A percentile compares a stretch with the other conserved stretches of the same genome.
Evolutionary conservation across 139 green algal genomes (phyloP).

Genomic region (Penium margaritaceum): DNA sequence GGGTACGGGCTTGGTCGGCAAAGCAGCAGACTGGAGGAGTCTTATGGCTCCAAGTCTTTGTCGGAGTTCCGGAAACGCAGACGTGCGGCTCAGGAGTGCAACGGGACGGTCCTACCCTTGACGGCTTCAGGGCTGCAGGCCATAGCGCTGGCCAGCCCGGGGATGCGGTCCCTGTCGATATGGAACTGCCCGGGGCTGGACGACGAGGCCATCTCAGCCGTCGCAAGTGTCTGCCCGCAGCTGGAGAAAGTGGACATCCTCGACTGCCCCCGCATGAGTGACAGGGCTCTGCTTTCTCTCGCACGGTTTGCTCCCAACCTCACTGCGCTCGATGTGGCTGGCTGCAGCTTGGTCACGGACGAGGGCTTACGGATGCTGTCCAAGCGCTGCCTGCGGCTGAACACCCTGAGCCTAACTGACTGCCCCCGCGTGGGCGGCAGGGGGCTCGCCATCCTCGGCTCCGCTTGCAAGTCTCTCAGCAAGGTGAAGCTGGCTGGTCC

Average conservation of each 20-base stretch:
- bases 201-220: neutral
- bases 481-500: neutral
- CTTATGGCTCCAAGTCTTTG: too few species aligned
- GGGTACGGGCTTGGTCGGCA: neutral
- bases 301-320: neutral
- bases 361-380: neutral
- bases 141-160: neutral
- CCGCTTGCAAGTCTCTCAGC: neutral
- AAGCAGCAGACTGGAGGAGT: too few species aligned
- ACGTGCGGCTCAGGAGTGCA: neutral
- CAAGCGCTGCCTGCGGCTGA: neutral
- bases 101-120: neutral
- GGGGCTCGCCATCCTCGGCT: neutral
- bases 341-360: neutral
- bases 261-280: neutral
- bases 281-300: neutral
- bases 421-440: neutral
- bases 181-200: slow-evolving; percentile 5
- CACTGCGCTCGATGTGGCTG: neutral
- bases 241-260: neutral
- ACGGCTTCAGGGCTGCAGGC: neutral
- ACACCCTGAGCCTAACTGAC: neutral
- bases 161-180: neutral
- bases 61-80: too few species aligned
- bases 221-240: neutral